A percentile compares a stretch with the other conserved stretches of the same genome.
Conservation (phyloP, 1,284 basidiomycete genomes). For the Mycena citricolor region DNA sequence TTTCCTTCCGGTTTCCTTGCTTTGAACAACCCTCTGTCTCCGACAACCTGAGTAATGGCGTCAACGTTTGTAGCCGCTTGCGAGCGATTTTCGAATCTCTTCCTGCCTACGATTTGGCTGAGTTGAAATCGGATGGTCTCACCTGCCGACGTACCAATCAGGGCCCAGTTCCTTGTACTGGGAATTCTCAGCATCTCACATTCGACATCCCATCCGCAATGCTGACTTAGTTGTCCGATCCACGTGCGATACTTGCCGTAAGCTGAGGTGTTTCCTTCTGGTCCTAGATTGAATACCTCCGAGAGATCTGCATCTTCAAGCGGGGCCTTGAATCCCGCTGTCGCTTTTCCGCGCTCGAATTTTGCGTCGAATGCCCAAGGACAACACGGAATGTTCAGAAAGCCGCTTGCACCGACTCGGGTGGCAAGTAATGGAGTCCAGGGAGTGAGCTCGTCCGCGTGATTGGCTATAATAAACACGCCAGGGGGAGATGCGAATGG, state of each 20-base stretch:
- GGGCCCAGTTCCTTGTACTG: constrained; percentile 90
- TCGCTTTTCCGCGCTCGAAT: constrained; percentile 47
- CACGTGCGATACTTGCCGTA: constrained; percentile 84
- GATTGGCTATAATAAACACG: constrained; percentile 89
- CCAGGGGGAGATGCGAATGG: constrained; percentile 31
- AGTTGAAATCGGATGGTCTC: not conserved
- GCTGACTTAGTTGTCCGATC: constrained; percentile 67
- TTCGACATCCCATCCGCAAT: constrained; percentile 86
- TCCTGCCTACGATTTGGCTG: constrained; percentile 29
- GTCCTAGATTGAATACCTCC: constrained; percentile 56
- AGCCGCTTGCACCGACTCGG: constrained; percentile 62
- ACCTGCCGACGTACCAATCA: constrained; percentile 73
- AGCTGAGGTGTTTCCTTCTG: constrained; percentile 55
- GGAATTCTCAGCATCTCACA: constrained; percentile 88
- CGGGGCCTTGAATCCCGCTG: constrained; percentile 1
- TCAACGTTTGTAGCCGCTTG: constrained; percentile 40
- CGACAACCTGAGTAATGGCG: constrained; percentile 49
- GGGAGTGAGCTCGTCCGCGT: constrained; percentile 94
- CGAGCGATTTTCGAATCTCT: constrained; percentile 30
- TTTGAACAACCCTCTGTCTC: constrained; percentile 62
- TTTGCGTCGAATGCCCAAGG: constrained; percentile 72
- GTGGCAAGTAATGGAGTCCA: constrained; percentile 81
- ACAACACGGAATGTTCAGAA: constrained; percentile 92
- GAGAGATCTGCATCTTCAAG: constrained; percentile 36
- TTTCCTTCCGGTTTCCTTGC: constrained; percentile 72